Conservation (phyloP, 192 early-diverging fungal species). For the Rhizophagus clarus region DNA sequence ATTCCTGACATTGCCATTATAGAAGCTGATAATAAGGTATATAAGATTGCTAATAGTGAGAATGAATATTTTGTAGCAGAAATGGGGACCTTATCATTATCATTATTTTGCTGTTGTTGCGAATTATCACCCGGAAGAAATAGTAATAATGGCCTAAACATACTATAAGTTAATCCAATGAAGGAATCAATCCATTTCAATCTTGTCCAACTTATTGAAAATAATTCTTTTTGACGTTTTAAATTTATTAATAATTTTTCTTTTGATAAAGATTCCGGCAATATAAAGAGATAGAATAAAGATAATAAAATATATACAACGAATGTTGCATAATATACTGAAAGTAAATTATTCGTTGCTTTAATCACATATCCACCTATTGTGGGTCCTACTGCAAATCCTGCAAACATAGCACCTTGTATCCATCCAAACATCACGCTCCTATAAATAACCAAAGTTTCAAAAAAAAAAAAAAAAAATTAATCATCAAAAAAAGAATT, state of each 20-base stretch:
- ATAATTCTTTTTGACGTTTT: constrained; percentile 6
- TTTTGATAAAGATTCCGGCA: constrained; percentile 20
- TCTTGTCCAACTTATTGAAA: too few species aligned
- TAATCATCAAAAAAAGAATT: too few species aligned
- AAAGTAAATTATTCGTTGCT: constrained; percentile 4
- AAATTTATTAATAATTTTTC: constrained; percentile 14
- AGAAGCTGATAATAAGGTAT: neutral
- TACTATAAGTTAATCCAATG: too few species aligned
- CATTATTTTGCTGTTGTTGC: neutral
- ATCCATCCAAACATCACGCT: constrained; percentile 19
- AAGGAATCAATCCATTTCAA: too few species aligned
- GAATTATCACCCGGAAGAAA: neutral
- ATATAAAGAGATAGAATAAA: constrained; percentile 2
- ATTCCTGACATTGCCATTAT: neutral
- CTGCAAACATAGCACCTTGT: neutral
- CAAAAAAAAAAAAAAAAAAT: too few species aligned
- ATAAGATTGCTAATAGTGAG: neutral
- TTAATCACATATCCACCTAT: too few species aligned
- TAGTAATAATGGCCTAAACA: neutral
- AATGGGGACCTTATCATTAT: neutral
- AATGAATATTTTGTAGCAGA: neutral
- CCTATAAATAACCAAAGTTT: neutral
- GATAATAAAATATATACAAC: neutral
- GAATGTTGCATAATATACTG: constrained; percentile 7
- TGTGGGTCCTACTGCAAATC: neutral